These are phyloP conservation scores for Leccinum incarnatum DNA, from an alignment of 768 basidiomycete genomes.

Conservation along the genomic window DNA sequence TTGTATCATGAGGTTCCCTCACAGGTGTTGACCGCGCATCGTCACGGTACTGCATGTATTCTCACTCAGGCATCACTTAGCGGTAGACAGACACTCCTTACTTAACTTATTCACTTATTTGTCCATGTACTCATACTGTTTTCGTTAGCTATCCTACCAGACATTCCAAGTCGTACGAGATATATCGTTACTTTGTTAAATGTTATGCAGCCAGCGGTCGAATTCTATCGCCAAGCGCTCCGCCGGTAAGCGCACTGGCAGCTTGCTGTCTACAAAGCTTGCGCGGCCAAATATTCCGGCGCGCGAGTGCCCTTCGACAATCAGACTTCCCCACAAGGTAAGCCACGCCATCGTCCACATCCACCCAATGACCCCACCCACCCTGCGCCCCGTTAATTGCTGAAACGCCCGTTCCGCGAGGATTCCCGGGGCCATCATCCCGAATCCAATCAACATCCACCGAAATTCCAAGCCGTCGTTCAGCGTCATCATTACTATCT, in stretches of 20 bases:
- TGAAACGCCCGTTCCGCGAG: conserved; percentile 40
- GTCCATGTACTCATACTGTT: background rate
- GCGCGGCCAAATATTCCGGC: conserved; percentile 10
- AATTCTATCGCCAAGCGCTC: conserved; percentile 10
- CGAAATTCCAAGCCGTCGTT: conserved; percentile 43
- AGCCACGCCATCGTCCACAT: conserved; percentile 36
- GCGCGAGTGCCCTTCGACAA: conserved; percentile 23
- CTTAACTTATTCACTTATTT: background rate
- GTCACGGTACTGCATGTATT: background rate
- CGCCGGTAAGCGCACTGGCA: conserved; percentile 9
- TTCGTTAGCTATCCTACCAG: background rate
- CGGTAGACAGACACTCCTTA: background rate
- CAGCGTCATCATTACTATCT: conserved; percentile 49
- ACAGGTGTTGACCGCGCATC: background rate
- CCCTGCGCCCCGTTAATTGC: conserved; percentile 23
- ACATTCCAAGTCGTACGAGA: background rate
- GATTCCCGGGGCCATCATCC: conserved; percentile 52
- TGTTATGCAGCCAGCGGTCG: conserved; percentile 13
- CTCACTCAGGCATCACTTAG: background rate
- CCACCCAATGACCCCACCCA: conserved; percentile 33
- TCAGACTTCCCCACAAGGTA: conserved; percentile 19
- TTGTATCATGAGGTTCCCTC: background rate
- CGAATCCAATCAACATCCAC: conserved; percentile 46
- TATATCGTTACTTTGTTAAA: background rate
- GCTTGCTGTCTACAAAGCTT: conserved; percentile 2